These are phyloP conservation scores for Acanthamoeba divionensis DNA, from an alignment of 208 protist species.

Conservation along the genomic window DNA sequence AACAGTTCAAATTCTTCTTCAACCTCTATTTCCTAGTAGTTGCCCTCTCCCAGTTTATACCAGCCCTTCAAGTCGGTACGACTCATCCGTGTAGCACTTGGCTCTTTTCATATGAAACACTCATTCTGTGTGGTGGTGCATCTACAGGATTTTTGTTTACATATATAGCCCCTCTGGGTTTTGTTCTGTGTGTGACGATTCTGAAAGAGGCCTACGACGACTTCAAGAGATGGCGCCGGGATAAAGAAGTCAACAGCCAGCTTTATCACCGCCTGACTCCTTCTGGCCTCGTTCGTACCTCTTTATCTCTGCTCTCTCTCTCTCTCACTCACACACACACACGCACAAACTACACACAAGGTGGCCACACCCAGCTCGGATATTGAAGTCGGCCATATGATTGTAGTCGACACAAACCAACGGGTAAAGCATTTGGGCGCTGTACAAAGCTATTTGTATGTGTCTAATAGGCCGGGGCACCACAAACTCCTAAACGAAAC, in stretches of 20 bases:
- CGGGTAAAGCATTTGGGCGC: not conserved
- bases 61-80: slow-evolving; percentile 75
- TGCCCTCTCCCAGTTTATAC: slow-evolving; percentile 80
- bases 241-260: slow-evolving; percentile 81
- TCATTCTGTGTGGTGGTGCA: not conserved
- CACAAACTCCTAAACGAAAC: not conserved
- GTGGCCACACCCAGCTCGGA: not conserved
- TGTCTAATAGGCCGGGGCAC: too few relatives aligned
- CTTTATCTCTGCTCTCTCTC: not conserved
- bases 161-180: slow-evolving; percentile 90
- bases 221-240: slow-evolving; percentile 87
- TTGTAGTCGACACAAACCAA: slow-evolving; percentile 51
- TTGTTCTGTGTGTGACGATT: slow-evolving; percentile 89
- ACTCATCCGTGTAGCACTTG: not conserved
- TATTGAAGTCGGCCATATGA: slow-evolving; percentile 42
- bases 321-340: not conserved
- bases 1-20: slow-evolving; percentile 75
- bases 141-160: slow-evolving; percentile 90
- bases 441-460: not conserved
- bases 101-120: not conserved
- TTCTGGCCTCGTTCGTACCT: not conserved
- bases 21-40: slow-evolving; percentile 81
- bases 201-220: slow-evolving; percentile 94
- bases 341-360: too few relatives aligned
- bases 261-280: not conserved